These are phyloP conservation scores for Cryptococcus jaspeensis DNA, from an alignment of 1,284 basidiomycete genomes.

Conservation along the genomic window DNA sequence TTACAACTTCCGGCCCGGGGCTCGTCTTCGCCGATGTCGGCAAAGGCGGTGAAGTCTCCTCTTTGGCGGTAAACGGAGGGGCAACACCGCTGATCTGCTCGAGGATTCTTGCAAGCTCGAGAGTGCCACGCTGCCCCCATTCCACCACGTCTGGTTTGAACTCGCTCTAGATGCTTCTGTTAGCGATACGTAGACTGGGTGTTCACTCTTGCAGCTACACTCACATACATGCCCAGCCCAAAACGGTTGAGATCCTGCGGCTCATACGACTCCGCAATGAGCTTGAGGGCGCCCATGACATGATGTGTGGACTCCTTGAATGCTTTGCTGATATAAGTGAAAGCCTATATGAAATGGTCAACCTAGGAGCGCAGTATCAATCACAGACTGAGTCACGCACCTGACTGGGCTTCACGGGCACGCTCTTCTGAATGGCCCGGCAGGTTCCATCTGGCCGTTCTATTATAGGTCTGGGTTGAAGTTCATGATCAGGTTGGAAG, in stretches of 20 bases:
- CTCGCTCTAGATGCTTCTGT: slow-evolving; percentile 28
- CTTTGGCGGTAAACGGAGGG: neutral
- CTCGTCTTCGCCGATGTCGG: neutral
- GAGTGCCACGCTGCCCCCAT: slow-evolving; percentile 48
- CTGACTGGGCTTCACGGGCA: slow-evolving; percentile 67
- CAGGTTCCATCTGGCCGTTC: slow-evolving; percentile 67
- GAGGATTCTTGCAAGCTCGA: slow-evolving; percentile 43
- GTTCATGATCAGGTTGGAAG: neutral
- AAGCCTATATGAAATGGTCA: slow-evolving; percentile 55
- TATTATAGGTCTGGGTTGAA: slow-evolving; percentile 67
- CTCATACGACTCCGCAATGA: slow-evolving; percentile 68
- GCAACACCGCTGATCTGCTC: slow-evolving; percentile 27
- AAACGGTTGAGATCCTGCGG: slow-evolving; percentile 65
- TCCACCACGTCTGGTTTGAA: slow-evolving; percentile 51
- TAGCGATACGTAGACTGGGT: neutral
- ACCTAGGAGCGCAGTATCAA: neutral
- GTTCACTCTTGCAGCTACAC: slow-evolving; percentile 16
- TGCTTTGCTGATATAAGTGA: slow-evolving; percentile 75
- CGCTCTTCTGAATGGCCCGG: slow-evolving; percentile 74
- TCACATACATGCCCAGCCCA: slow-evolving; percentile 69
- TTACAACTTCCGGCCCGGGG: neutral
- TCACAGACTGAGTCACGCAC: slow-evolving; percentile 25
- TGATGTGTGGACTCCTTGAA: slow-evolving; percentile 72
- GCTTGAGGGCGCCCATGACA: slow-evolving; percentile 73
- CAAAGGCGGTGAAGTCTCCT: neutral